Evolutionary conservation across 2,329 filamentous ascomycete species (phyloP), one percentile per base, ranked within the genome.

Genomic region (Keithomyces neogunnii): DNA sequence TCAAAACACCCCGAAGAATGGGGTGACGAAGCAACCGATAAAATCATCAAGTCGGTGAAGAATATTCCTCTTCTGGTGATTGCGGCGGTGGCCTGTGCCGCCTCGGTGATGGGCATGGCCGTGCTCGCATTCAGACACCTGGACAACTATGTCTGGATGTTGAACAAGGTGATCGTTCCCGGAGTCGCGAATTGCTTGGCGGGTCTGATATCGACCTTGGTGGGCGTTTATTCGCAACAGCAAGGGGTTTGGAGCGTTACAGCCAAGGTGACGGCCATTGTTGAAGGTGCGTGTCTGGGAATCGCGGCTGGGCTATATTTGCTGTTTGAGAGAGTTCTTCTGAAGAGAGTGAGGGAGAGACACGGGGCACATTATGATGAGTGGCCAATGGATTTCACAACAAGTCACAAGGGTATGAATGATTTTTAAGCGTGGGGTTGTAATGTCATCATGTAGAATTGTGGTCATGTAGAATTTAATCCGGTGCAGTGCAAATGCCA

Each of bases 121-220:
- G 68, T 64, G 58, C 62, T 80, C n/a, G 75, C 68, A 54, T 63
- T 67, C 48, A 62, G 65, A 26, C 74, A 73, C 63, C 62, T 69
- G 39, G 58, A 61, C 13, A 80, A 80, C 55, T 78, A 79, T 51
- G 68, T 79, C 19, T 81, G 75, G 77, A 64, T 80, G 28, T 66
- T 77, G 7, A 76, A 78, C 58, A 67, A 70, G 51, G 63, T 80
- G 10, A 77, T 80, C 55, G 53, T 77, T 54, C 70, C 69, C 1
- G 64, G 68, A 0, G 56, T 69, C 10, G 61, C 77, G 48, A 77
- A 78, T 59, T 73, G 71, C 11, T 56, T 74, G 11, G 76, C 74
- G 4, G 77, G 77, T 1, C 55, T 79, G 31, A 65, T 80, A 5
- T 72, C 71, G 1, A 76, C 75, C 1, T 56, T 80, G 4, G 66